A percentile compares a stretch with the other conserved stretches of the same genome.
Conservation (phyloP, 2,329 filamentous ascomycete species). For the Juglanconis oblonga region DNA sequence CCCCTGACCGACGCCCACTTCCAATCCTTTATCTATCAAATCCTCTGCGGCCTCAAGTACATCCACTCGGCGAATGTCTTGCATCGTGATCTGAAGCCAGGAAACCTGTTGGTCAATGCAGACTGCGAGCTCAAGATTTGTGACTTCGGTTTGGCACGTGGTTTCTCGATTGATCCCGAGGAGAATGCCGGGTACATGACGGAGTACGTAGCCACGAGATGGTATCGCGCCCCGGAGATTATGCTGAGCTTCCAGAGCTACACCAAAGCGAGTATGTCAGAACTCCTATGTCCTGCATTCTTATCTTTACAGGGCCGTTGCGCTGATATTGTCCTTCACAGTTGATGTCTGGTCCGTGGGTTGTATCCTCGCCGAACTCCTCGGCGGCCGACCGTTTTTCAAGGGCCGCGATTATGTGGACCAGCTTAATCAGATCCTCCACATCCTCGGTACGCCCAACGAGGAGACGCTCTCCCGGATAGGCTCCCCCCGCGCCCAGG, state of each 20-base stretch:
- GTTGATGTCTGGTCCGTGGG: constrained; percentile 99
- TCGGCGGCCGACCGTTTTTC: constrained; percentile 96
- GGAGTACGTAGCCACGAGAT: constrained; percentile 96
- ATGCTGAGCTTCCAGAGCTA: constrained; percentile 99
- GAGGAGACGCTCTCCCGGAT: constrained; percentile 93
- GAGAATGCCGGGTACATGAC: constrained; percentile 99
- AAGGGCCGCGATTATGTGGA: constrained; percentile 99
- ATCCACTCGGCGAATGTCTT: constrained; percentile 98
- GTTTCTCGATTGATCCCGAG: constrained; percentile 94
- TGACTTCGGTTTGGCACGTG: constrained; percentile 94
- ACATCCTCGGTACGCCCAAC: constrained; percentile 94
- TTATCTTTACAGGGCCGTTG: constrained; percentile 10
- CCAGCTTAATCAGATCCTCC: constrained; percentile 97
- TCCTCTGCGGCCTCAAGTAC: constrained; percentile 97
- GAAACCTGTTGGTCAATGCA: constrained; percentile 95
- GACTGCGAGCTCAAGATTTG: constrained; percentile 99
- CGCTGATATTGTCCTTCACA: constrained; percentile 34
- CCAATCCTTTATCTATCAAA: constrained; percentile 99
- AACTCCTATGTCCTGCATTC: not conserved
- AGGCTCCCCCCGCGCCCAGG: constrained; percentile 90
- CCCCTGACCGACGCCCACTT: constrained; percentile 98
- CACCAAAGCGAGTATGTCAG: constrained; percentile 93
- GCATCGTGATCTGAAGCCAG: constrained; percentile 94
- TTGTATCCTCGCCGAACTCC: constrained; percentile 92
- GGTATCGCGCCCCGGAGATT: constrained; percentile 93